Percentiles rank a stretch among this genome's conserved stretches.
Evolutionary conservation across 2,329 filamentous ascomycete genomes (phyloP).

Genomic region (Fusarium multiceps): DNA sequence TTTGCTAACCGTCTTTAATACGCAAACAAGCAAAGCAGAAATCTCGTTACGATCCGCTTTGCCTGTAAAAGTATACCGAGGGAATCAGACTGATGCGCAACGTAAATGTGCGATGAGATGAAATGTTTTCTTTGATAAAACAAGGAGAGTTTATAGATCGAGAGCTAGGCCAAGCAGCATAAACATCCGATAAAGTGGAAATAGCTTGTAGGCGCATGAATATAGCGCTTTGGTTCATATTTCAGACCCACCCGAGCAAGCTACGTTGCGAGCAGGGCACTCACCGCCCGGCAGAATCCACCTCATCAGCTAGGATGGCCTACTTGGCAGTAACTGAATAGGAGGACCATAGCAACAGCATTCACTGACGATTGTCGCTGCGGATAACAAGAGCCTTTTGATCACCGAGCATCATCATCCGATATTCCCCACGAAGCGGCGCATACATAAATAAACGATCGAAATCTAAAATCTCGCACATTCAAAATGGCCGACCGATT

Average conservation of each 20-base stretch:
- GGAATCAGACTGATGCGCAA: constrained; percentile 32
- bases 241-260: constrained; percentile 7
- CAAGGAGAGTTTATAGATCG: constrained; percentile 39
- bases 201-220: constrained; percentile 43
- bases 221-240: constrained; percentile 41
- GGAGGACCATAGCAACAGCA: constrained; percentile 42
- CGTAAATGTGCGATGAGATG: constrained; percentile 31
- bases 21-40: constrained; percentile 18
- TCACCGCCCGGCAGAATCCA: constrained; percentile 55
- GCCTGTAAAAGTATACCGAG: constrained; percentile 29
- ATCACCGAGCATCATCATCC: constrained; percentile 3
- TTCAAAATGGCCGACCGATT: constrained; percentile 79
- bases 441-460: not conserved
- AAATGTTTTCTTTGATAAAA: constrained; percentile 42
- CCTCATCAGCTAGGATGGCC: constrained; percentile 45
- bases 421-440: not conserved
- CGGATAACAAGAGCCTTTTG: constrained; percentile 8
- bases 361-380: constrained; percentile 33
- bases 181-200: constrained; percentile 38
- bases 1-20: constrained; percentile 28
- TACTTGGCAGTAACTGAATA: constrained; percentile 46
- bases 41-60: constrained; percentile 7
- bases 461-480: constrained; percentile 5
- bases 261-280: constrained; percentile 7
- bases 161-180: constrained; percentile 38